Base-by-base conservation (phyloP, 768 basidiomycete species). In the Stropharia rugosoannulata region DNA sequence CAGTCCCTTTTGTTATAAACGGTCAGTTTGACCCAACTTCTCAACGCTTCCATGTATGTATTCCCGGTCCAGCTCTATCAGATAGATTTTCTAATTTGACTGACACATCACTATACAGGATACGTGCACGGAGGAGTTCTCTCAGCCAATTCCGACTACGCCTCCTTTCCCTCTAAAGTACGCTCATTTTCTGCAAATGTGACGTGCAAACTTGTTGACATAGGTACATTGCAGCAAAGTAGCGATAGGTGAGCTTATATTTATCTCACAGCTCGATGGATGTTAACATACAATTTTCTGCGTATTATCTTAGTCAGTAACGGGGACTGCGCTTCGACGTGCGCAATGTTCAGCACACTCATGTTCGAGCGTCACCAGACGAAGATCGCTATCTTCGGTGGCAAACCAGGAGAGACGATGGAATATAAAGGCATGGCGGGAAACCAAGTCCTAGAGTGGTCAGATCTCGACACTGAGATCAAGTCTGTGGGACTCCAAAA, bases 401-500 rank as follows among this genome's bases (percentile, higher is more conserved):
- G 83, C 19, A 82, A 80, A 65, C 80, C 83, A 3, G 74, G 75
- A 3, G 71, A 79, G 61, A 61, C 64, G 25, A 69, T 83, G 56
- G 69, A 85, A 62, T 84, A 73, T 67, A 83, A 83, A 65, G 76
- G 78, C 45, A 84, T 85, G 82, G 80, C 82, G 4, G 83, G 83
- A 1, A 83, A 84, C 61, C 83, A 85, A 64, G 84, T 85, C 1
- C 62, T 85, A 16, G 84, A 85, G 62, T 85, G 83, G 83, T 59
- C 66, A 10, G 83, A 84, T 61, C 67, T 86, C 37, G 83, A 84
- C 61, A 76, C 78, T 8, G 84, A 85, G 65, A 79, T 85, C 58
- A 83, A 84, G 73, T 83, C 83, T 2, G 79, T 75, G 15, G 75
- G 79, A 52, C 63, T 84, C 59, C 73, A 83, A 68, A 72, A 69